Conservation (phyloP, 2,329 filamentous ascomycete genomes). For the Rutstroemia sp. region DNA sequence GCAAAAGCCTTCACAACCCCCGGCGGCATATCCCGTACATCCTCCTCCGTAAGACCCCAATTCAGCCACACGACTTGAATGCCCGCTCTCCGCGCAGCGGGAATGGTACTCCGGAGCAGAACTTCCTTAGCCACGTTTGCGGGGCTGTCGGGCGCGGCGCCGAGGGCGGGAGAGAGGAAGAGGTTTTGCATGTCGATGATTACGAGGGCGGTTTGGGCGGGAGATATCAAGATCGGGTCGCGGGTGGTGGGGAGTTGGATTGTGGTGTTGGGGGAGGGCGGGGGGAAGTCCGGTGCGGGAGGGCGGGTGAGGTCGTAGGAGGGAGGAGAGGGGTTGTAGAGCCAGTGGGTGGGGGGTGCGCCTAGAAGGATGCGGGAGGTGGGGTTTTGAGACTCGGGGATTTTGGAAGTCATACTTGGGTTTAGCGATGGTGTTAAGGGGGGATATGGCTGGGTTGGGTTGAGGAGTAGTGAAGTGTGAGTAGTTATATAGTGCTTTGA, state of each 20-base stretch:
- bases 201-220: not conserved
- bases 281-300: not conserved
- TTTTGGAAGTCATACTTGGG: too few species aligned
- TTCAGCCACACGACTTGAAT: constrained; percentile 1
- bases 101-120: not conserved
- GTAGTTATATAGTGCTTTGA: too few species aligned
- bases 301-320: not conserved
- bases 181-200: not conserved
- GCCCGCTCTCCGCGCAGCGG: not conserved
- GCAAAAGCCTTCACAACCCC: not conserved
- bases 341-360: too few species aligned
- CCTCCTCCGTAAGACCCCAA: constrained; percentile 4
- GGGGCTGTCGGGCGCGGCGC: not conserved
- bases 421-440: too few species aligned
- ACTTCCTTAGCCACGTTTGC: not conserved
- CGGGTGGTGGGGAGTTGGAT: not conserved
- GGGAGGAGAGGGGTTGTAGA: too few species aligned
- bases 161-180: not conserved
- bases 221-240: not conserved
- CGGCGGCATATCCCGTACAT: not conserved
- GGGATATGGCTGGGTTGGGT: too few species aligned
- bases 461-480: too few species aligned
- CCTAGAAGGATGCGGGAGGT: too few species aligned
- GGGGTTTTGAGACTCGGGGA: too few species aligned
- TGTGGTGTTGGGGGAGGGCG: too few species aligned